Percentiles rank a stretch among this genome's conserved stretches.
phyloP scores from a whole-genome alignment of 495 filamentous ascomycete genomes.

The Penicillium coprophilum region DNA sequence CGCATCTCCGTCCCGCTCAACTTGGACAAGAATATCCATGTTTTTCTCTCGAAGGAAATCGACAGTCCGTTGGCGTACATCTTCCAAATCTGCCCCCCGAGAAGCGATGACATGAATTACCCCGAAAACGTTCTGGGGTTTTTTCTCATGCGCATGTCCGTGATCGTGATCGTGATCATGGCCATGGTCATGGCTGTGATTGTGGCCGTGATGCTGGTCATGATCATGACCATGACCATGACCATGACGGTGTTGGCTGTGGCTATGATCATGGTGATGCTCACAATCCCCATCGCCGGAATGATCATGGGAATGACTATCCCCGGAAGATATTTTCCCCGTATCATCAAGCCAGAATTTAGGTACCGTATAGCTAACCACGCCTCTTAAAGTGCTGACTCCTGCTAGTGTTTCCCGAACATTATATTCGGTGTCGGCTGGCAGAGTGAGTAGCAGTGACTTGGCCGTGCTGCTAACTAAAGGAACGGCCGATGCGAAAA shows the following conservation, averaged over 20 bases:
- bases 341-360: slow-evolving; percentile 93
- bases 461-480: slow-evolving; percentile 82
- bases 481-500: slow-evolving; percentile 83
- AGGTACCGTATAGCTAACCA: slow-evolving; percentile 81
- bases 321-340: slow-evolving; percentile 25
- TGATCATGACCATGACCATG: slow-evolving; percentile 20
- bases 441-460: slow-evolving; percentile 77
- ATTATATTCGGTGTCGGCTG: slow-evolving; percentile 83
- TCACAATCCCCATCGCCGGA: slow-evolving; percentile 22
- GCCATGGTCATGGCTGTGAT: slow-evolving; percentile 11
- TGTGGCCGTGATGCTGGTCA: slow-evolving; percentile 16
- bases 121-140: slow-evolving; percentile 60
- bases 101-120: slow-evolving; percentile 81
- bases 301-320: slow-evolving; percentile 33
- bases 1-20: slow-evolving; percentile 71
- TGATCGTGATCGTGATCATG: slow-evolving; percentile 27
- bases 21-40: slow-evolving; percentile 73
- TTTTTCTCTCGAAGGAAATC: slow-evolving; percentile 57
- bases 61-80: slow-evolving; percentile 67
- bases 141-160: slow-evolving; percentile 27
- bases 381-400: slow-evolving; percentile 77
- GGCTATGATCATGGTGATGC: slow-evolving; percentile 28
- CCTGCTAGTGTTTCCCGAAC: slow-evolving; percentile 83
- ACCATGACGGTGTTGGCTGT: slow-evolving; percentile 28
- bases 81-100: slow-evolving; percentile 68